Base-by-base conservation (phyloP, 805 yeast genomes). In the Jamesozyma jinghongensis region DNA sequence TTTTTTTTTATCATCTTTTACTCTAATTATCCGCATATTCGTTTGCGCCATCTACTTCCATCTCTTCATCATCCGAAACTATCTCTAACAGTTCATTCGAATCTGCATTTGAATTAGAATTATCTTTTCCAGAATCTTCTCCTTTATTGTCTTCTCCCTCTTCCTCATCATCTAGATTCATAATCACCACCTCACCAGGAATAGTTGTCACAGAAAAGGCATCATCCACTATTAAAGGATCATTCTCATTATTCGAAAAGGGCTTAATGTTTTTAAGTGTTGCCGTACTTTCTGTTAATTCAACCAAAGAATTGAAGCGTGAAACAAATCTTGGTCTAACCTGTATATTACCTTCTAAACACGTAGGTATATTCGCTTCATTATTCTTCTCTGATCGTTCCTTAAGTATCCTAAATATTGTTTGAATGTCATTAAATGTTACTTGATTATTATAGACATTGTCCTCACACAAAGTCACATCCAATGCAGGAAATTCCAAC, bases 171-270 rank as follows among this genome's bases (percentile, higher is more conserved):
- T 54, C 59, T 5, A 50, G 34, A 34, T 55, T 45, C 59, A 56
- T 53, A 3, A 48, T 45, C 5, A 54, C 44, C 2, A 46, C 48
- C 28, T 34, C 30, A 12, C 20, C 14, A 14, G n/a, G 10, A 13
- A 12, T 18, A 7, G 35, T 12, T 4, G 35, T 32, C 16, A 12
- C 14, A 3, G 36, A 33, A 22, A 20, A 33, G 5, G 17, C 25
- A 17, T 61, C 65, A 37, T 62, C 66, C 2, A 62, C 36, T 1
- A 61, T 41, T 5, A 62, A 44, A 1, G 66, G 66, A 43, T 61
- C 51, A 7, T 51, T 45, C 32, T 54, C 50, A 38, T 58, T 57
- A 29, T 62, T 62, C 14, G 57, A 47, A 40, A 60, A 62, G 1
- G 62, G 63, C 26, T 44, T 45, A 4, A 58, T 52, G 30, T 58